Base-by-base conservation (phyloP, 352 stramenopile genomes). In the Saprolegnia parasitica region DNA sequence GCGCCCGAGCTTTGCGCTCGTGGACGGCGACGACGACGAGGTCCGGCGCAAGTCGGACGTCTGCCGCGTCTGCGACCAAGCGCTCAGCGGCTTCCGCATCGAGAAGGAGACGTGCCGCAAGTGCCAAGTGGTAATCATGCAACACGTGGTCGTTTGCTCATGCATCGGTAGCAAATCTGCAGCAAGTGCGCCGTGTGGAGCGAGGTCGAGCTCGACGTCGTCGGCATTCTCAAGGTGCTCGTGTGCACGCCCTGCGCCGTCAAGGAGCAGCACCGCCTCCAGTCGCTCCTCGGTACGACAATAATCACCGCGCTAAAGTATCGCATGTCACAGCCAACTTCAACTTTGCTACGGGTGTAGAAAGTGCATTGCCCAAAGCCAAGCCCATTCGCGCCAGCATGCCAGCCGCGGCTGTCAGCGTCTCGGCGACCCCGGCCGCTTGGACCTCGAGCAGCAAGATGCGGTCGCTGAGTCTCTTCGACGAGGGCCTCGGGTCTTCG, bases 141-240 rank as follows among this genome's bases (percentile, higher is more conserved):
- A n/a, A n/a, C n/a, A n/a, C n/a, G n/a, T n/a, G n/a, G n/a, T n/a
- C 52, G 52, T 39, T 24, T 20, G 21, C 21, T 24, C 24, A 8
- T 21, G 6, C 35, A 13, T 60, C 52, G 5, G 20, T 46, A 46
- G 39, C 20, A 21, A 23, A 52, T 70, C 15, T 70, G 63, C 54
- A 62, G 45, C 35, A 24, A 29, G 15, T 70, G 63, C 54, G 55
- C 63, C 3, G 37, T 52, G 5, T 70, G 63, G 63, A 52, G 42
- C n/a, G 23, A 62, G 21, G 63, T 70, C 40, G 63, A 70, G 15
- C 47, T 70, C n/a, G 63, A 70, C 18, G 47, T 70, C 39, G 63
- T 70, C 39, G 63, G 63, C 16, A 21, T 26, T 10, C 62, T 70
- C 54, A 70, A 70, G n/a, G 63, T 70, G 13, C 29, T 70, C 49